Evolutionary conservation across 2,329 filamentous ascomycete genomes (phyloP), one percentile per base, ranked within the genome.

Genomic region (Talaromyces sp.): DNA sequence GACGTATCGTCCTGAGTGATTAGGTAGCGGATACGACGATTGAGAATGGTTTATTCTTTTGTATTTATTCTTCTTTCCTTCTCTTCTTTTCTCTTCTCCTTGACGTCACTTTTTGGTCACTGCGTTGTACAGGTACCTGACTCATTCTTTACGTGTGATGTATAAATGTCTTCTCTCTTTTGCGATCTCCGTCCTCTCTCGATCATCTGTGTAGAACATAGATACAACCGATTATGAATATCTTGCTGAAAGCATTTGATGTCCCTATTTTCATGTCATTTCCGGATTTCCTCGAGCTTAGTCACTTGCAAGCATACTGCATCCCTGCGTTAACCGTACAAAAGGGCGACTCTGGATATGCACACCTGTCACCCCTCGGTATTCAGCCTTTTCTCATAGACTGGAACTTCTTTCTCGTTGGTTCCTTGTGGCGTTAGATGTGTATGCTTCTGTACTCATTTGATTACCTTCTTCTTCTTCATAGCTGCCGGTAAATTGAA

Each of bases 1-100:
- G 63, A 59, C 57, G 5, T 65, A 65, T 35, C 33, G 43, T 54
- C 63, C 63, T 31, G 49, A 31, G 8, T 50, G 25, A 56, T 22
- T 22, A 22, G 17, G 15, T 19, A 49, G 19, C 22, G 27, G 25
- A 39, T 33, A 50, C 39, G 4, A 25, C 13, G 8, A 15, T 33
- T 47, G 37, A 57, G 27, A n/a, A 27, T 10, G 49, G 15, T 3
- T 5, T 31, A 50, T 52, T 52, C 49, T 52, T 52, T 27, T 52
- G 49, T 52, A 52, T 33, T 31, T 52, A 52, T 52, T 52, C 11
- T 50, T 50, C 7, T 49, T 25, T 10, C 19, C 11, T 45, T 10
- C 17, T 45, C 3, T 49, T 50, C 11, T 17, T 31, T 10, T 43
- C 6, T 22, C 22, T 22, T 22, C 41, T 31, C 10, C 15, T 33